A percentile compares a stretch with the other conserved stretches of the same genome.
Conservation (phyloP, 2,329 filamentous ascomycete species). For the Coniella lustricola region DNA sequence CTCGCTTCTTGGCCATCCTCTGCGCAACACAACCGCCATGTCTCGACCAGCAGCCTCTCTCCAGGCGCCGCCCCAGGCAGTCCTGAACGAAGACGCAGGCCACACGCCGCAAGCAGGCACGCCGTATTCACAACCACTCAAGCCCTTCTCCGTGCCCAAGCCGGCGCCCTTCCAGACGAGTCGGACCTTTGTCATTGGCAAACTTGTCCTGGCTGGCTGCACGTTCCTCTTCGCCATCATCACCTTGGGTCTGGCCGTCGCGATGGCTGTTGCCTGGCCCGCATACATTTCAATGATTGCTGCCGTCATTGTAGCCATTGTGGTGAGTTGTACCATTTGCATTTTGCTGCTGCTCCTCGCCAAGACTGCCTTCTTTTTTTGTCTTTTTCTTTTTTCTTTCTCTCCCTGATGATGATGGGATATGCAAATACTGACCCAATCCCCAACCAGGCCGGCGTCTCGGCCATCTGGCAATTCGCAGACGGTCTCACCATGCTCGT, state of each 20-base stretch:
- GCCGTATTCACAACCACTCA: not conserved
- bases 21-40: not conserved
- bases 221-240: conserved; percentile 12
- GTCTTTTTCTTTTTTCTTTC: too few relatives aligned
- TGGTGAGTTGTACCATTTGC: too few relatives aligned
- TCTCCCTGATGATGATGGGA: not conserved
- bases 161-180: conserved; percentile 2
- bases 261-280: not conserved
- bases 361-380: too few relatives aligned
- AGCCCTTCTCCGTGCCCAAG: not conserved
- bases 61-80: too few relatives aligned
- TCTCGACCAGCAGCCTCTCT: not conserved
- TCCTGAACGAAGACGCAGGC: conserved; percentile 4
- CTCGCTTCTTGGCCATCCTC: not conserved
- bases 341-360: too few relatives aligned
- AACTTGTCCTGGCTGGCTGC: conserved; percentile 6
- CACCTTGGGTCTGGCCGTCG: conserved; percentile 3
- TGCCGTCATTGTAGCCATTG: too few relatives aligned
- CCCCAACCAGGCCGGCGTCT: conserved; percentile 25
- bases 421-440: not conserved
- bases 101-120: not conserved
- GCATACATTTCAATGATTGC: too few relatives aligned
- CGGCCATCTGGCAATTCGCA: conserved; percentile 31
- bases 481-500: conserved; percentile 32
- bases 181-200: conserved; percentile 7